phyloP scores from a whole-genome alignment of 805 yeast species.

The Danielia reshetovae region DNA sequence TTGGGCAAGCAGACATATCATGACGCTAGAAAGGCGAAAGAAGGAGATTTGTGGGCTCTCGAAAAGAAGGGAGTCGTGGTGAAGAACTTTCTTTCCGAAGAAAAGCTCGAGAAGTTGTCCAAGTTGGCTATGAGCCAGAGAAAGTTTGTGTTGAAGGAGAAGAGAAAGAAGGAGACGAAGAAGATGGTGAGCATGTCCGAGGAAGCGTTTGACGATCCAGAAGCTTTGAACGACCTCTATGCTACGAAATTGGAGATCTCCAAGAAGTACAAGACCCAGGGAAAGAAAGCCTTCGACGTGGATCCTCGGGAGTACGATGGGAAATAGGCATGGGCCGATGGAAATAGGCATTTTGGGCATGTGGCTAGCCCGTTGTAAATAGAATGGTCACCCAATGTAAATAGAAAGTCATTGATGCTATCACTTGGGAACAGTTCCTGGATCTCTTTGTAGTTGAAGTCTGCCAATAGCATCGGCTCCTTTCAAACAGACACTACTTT shows the following conservation, averaged over 20 bases:
- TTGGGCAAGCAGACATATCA: conserved; percentile 71
- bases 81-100: conserved; percentile 28
- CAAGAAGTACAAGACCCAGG: conserved; percentile 29
- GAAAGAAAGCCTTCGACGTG: conserved; percentile 26
- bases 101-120: conserved; percentile 30
- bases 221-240: conserved; percentile 10
- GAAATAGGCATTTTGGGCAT: too few relatives aligned
- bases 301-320: conserved; percentile 16
- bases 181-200: conserved; percentile 13
- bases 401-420: too few relatives aligned
- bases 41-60: conserved; percentile 84
- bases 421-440: too few relatives aligned
- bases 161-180: conserved; percentile 15
- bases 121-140: conserved; percentile 33
- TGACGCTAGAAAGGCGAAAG: conserved; percentile 82
- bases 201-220: conserved; percentile 15
- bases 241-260: conserved; percentile 30
- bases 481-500: too few relatives aligned
- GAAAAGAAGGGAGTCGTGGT: conserved; percentile 33
- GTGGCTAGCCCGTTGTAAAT: neutral
- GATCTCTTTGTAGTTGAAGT: too few relatives aligned
- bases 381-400: neutral
- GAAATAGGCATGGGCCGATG: too few relatives aligned
- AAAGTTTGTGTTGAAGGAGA: conserved; percentile 27
- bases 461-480: too few relatives aligned